Base-by-base conservation (phyloP, 2,329 filamentous ascomycete species). In the Scolecobasidium constrictum region DNA sequence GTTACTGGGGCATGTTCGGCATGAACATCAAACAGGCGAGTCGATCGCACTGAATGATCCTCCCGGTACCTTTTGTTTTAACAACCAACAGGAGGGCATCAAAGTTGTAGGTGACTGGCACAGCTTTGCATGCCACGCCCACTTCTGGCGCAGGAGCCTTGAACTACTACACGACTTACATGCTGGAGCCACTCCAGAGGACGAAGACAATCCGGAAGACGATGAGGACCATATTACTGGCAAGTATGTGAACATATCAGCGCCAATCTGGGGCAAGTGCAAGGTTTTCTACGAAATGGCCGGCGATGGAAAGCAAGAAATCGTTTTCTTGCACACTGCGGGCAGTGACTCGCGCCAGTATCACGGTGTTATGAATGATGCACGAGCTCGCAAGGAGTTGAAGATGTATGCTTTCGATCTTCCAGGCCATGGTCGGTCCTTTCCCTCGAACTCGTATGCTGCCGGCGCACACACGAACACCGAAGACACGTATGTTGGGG, bases 301-400 rank as follows among this genome's bases (percentile, higher is more conserved):
- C 4, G 68, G 69, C 5, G 61, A 60, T 3, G 69, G 69, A 1
- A 58, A 63, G 16, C 64, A 70, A 43, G 59, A 62, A 19, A 68
- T 72, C 19, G 49, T 62, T 16, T 68, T 69, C 48, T 51, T 65
- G 4, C 66, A 69, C 46, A 68, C 65, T 0, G 65, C 65, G 12
- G 68, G 68, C 3, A 64, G 62, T 38, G 69, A 72, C 47, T 57
- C 59, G 20, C 53, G 68, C 20, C 67, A 72, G 49, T 72, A 71
- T 41, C 69, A 72, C 41, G 67, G 68, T 16, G 68, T 72, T 2
- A 65, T 73, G 66, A 72, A 71, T 43, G 60, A 71, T n/a, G n/a
- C n/a, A n/a, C n/a, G n/a, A n/a, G n/a, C n/a, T n/a, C n/a, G n/a
- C n/a, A n/a, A n/a, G n/a, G n/a, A n/a, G n/a, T n/a, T n/a, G n/a